Evolutionary conservation across 257 asterid species (phyloP).

Genomic region (Eucommia ulmoides): DNA sequence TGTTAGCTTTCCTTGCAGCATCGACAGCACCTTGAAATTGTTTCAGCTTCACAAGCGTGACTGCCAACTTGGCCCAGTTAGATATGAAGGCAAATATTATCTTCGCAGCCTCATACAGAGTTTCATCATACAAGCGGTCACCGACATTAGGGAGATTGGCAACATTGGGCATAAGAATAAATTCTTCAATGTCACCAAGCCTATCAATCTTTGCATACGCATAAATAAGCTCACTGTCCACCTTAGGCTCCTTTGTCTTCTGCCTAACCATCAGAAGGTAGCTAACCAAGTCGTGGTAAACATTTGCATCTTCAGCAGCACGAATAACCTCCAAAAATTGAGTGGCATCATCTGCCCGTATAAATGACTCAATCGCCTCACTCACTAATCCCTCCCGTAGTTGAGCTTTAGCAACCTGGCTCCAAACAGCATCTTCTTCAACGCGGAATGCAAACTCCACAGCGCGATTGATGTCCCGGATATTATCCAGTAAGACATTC

Average conservation of each 20-base stretch:
- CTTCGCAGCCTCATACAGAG: slow-evolving; percentile 93
- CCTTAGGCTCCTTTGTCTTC: slow-evolving; percentile 94
- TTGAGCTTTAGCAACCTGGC: slow-evolving; percentile 97
- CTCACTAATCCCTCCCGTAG: slow-evolving; percentile 94
- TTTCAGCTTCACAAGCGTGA: slow-evolving; percentile 74
- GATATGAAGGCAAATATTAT: slow-evolving; percentile 85
- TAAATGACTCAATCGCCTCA: slow-evolving; percentile 95
- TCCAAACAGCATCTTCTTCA: slow-evolving; percentile 98
- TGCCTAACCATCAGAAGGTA: slow-evolving; percentile 97
- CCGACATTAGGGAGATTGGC: slow-evolving; percentile 98
- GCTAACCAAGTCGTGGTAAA: slow-evolving; percentile 88
- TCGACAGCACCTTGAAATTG: slow-evolving; percentile 99
- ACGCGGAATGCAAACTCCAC: slow-evolving; percentile 98
- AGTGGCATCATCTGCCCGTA: slow-evolving; percentile 94
- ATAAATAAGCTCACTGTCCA: slow-evolving; percentile 93
- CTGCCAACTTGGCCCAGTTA: slow-evolving; percentile 96
- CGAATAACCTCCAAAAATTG: slow-evolving; percentile 78
- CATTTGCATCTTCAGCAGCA: slow-evolving; percentile 84
- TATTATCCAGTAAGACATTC: slow-evolving; percentile 77
- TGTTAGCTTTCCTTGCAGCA: slow-evolving; percentile 99
- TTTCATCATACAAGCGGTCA: slow-evolving; percentile 95
- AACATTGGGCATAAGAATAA: slow-evolving; percentile 97
- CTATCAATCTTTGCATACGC: slow-evolving; percentile 97
- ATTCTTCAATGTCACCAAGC: slow-evolving; percentile 90
- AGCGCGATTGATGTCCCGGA: slow-evolving; percentile 85